Base-by-base conservation (phyloP, 306 rosid species). In the Trichosanthes truncata region DNA sequence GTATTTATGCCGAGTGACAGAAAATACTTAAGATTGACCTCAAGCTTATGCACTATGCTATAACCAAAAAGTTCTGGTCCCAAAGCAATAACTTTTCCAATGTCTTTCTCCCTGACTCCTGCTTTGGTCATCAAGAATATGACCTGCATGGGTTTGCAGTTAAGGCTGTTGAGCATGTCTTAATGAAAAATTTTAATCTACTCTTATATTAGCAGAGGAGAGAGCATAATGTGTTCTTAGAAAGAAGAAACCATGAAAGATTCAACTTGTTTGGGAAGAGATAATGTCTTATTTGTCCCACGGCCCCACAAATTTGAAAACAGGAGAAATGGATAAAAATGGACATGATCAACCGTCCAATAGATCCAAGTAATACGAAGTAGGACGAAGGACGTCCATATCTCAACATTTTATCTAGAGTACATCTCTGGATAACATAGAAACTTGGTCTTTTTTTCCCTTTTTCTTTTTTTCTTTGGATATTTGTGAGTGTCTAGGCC, bases 41-140 rank as follows among this genome's bases (percentile, higher is more conserved):
- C 97, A 43, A 94, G 97, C 88, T 94, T 94, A 52, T 89, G 89
- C 36, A 82, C 87, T 61, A 92, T 88, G 87, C 88, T 85, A 87
- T 94, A 94, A 63, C 97, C 97, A 82, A 92, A 84, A 82, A 94
- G 97, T 87, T 94, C 97, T 21, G 97, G 97, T 82, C 89, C 97
- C 85, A 89, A 78, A 81, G 98, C 98, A 76, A 94, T 71, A 51
- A 88, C 93, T 87, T 94, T 92, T 77, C 82, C 93, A 78, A 94
- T 91, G 81, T 90, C 89, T 78, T 38, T 85, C 86, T 89, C 84
- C 48, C 40, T 85, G 61, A 94, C 98, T 82, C 98, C 95, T 69
- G 89, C 97, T 82, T 83, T 91, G 46, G 97, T 94, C 88, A 91
- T 85, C 89, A 94, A 91, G 90, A 89, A 94, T 85, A 94, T 91